A percentile compares a stretch with the other conserved stretches of the same genome.
phyloP scores from a whole-genome alignment of 345 rosid species.

The Aquilaria malaccensis region DNA sequence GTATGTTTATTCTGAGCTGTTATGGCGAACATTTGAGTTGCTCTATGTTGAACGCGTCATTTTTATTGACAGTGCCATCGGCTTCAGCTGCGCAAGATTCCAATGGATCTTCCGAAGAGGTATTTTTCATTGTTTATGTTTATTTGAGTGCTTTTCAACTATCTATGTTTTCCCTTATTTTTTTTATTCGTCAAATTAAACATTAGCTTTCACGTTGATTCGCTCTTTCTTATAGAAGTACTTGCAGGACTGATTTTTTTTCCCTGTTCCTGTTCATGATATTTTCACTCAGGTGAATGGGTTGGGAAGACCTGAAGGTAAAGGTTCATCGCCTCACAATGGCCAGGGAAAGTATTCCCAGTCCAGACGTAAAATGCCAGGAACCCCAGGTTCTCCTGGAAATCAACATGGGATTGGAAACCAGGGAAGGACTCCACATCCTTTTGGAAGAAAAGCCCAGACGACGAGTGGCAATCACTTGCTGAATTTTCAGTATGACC shows the following conservation, averaged over 20 bases:
- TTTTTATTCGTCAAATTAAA: not conserved
- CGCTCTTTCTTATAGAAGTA: not conserved
- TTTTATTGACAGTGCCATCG: conserved; percentile 28
- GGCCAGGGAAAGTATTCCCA: conserved; percentile 22
- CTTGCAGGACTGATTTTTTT: not conserved
- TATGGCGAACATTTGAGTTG: not conserved
- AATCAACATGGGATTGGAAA: conserved; percentile 32
- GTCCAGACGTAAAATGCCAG: conserved; percentile 43
- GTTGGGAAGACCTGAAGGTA: conserved; percentile 25
- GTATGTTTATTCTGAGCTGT: not conserved
- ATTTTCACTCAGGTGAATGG: conserved; percentile 49
- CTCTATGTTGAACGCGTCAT: not conserved
- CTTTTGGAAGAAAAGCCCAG: conserved; percentile 65
- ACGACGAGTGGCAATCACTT: conserved; percentile 72
- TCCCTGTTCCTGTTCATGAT: not conserved
- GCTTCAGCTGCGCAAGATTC: conserved; percentile 38
- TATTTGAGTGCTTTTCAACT: not conserved
- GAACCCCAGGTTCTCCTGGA: conserved; percentile 27
- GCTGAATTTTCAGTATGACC: conserved; percentile 92
- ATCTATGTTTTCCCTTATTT: not conserved
- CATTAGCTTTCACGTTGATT: not conserved
- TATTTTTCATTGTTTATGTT: conserved; percentile 7
- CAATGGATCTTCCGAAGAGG: conserved; percentile 57
- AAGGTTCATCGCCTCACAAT: conserved; percentile 27
- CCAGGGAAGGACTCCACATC: conserved; percentile 36